phyloP scores from a whole-genome alignment of 1,284 basidiomycete genomes.

The Athelia psychrophila region DNA sequence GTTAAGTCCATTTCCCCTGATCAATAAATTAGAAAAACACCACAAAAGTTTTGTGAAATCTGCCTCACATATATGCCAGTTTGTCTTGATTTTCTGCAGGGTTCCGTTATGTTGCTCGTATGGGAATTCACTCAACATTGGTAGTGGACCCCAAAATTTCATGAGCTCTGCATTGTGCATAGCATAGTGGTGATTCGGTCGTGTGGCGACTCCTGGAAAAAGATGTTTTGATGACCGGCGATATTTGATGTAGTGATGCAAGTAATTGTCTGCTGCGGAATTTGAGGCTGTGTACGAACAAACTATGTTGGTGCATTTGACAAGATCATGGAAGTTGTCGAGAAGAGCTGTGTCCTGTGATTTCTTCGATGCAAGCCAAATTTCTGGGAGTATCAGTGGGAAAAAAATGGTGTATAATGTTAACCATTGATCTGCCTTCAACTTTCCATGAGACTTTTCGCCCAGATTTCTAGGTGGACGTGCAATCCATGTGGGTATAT shows the following conservation, averaged over 20 bases:
- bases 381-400: constrained; percentile 26
- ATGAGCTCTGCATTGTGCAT: constrained; percentile 28
- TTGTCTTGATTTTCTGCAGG: constrained; percentile 28
- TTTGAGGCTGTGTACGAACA: constrained; percentile 22
- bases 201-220: constrained; percentile 19
- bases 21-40: neutral
- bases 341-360: constrained; percentile 15
- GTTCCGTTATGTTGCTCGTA: constrained; percentile 29
- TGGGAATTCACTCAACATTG: constrained; percentile 24
- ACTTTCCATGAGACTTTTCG: constrained; percentile 29
- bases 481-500: constrained; percentile 25
- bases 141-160: constrained; percentile 30
- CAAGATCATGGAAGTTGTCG: constrained; percentile 25
- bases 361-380: neutral
- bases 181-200: constrained; percentile 35
- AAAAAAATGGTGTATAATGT: constrained; percentile 26
- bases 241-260: constrained; percentile 22
- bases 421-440: constrained; percentile 31
- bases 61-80: constrained; percentile 21
- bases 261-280: constrained; percentile 22
- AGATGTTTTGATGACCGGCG: constrained; percentile 17
- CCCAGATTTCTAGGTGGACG: constrained; percentile 31
- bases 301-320: constrained; percentile 25
- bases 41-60: constrained; percentile 1
- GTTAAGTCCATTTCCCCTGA: constrained; percentile 20